Conservation (phyloP, 1,284 basidiomycete species). For the Peniophora sp. region DNA sequence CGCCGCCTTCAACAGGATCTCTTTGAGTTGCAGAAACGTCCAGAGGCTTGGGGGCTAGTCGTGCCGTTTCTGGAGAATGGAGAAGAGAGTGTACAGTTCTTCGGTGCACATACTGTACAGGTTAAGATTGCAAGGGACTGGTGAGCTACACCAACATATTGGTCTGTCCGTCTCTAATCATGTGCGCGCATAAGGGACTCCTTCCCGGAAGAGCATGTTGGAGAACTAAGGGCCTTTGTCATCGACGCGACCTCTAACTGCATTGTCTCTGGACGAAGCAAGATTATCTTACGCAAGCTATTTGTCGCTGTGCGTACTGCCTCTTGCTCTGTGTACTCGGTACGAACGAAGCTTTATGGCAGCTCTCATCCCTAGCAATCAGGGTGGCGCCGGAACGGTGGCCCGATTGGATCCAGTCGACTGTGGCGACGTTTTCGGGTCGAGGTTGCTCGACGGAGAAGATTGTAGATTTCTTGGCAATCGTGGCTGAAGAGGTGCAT, state of each 20-base stretch:
- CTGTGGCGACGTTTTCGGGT: constrained; percentile 48
- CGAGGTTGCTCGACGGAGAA: constrained; percentile 47
- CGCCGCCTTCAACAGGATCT: constrained; percentile 64
- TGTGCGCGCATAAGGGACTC: constrained; percentile 40
- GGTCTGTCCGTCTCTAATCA: not conserved
- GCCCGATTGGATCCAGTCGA: constrained; percentile 65
- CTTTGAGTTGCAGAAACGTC: constrained; percentile 65
- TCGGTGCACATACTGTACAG: constrained; percentile 84
- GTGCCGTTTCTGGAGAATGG: constrained; percentile 61
- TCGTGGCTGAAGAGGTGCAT: constrained; percentile 75
- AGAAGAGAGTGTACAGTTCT: constrained; percentile 83
- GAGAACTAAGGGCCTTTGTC: constrained; percentile 50
- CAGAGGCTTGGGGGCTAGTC: constrained; percentile 73
- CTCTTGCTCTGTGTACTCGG: not conserved
- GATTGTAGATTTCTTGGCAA: constrained; percentile 74
- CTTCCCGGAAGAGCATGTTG: constrained; percentile 48
- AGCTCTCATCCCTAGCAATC: constrained; percentile 72
- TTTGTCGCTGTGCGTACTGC: constrained; percentile 68
- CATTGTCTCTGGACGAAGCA: constrained; percentile 42
- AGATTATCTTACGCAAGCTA: constrained; percentile 76
- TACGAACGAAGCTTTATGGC: constrained; percentile 2
- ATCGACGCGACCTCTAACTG: constrained; percentile 57
- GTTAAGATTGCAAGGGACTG: constrained; percentile 89
- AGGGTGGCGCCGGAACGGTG: constrained; percentile 61
- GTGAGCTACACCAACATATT: constrained; percentile 28